Conservation (phyloP, 345 rosid genomes). For the Linum lewisii region DNA sequence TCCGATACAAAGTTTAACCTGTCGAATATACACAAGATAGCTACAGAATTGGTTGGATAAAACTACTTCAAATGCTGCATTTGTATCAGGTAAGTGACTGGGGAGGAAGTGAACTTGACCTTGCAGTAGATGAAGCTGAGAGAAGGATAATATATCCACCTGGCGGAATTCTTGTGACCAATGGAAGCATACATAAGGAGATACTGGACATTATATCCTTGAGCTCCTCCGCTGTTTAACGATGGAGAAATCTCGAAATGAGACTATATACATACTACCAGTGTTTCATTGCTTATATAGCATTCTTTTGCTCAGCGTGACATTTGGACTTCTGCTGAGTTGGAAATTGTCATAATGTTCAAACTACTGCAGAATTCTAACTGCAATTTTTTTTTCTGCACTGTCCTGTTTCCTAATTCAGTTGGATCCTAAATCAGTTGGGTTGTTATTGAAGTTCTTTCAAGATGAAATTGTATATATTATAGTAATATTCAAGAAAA, state of each 20-base stretch:
- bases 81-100: slow-evolving; percentile 59
- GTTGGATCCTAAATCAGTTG: too few species aligned
- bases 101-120: slow-evolving; percentile 47
- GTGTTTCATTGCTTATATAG: background rate
- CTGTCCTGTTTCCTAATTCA: too few species aligned
- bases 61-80: background rate
- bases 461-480: too few species aligned
- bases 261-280: background rate
- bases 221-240: slow-evolving; percentile 23
- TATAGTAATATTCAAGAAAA: too few species aligned
- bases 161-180: slow-evolving; percentile 59
- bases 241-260: slow-evolving; percentile 2
- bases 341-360: background rate
- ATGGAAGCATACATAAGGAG: slow-evolving; percentile 38
- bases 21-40: too few species aligned
- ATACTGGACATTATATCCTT: slow-evolving; percentile 45
- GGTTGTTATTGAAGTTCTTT: too few species aligned
- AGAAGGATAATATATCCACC: slow-evolving; percentile 46
- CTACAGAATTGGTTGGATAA: too few species aligned
- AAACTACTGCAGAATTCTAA: background rate
- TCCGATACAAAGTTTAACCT: too few species aligned
- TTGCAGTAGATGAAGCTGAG: slow-evolving; percentile 51
- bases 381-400: too few species aligned
- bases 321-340: slow-evolving; percentile 3
- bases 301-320: background rate